Percentiles rank a stretch among this genome's conserved stretches.
Conservation (phyloP, 148 eudicot species). For the Chenopodium berlandieri region DNA sequence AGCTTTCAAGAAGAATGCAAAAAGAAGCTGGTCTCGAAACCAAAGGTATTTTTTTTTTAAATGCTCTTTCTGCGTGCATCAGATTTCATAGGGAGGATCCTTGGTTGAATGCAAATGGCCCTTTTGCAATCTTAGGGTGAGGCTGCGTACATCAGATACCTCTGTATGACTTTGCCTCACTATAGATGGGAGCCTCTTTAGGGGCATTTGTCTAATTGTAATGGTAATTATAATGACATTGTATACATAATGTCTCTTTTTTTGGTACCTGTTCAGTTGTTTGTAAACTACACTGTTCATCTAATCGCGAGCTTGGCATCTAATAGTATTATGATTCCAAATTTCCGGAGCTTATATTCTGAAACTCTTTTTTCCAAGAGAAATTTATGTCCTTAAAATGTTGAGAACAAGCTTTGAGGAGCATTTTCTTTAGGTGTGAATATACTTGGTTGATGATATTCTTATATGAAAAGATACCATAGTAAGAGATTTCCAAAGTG, state of each 20-base stretch:
- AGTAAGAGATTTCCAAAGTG: not conserved
- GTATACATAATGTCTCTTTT: not conserved
- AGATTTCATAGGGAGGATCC: not conserved
- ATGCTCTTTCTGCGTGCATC: not conserved
- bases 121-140: not conserved
- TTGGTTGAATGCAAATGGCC: not conserved
- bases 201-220: not conserved
- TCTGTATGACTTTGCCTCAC: not conserved
- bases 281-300: not conserved
- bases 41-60: constrained; percentile 41
- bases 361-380: not conserved
- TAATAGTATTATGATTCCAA: not conserved
- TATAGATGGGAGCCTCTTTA: not conserved
- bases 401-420: not conserved
- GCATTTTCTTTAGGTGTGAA: not conserved
- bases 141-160: not conserved
- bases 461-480: not conserved
- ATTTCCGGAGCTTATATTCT: not conserved
- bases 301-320: not conserved
- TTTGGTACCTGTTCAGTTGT: not conserved
- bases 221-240: not conserved
- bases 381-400: not conserved
- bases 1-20: constrained; percentile 64
- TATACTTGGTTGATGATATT: not conserved
- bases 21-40: constrained; percentile 58